Conservation (phyloP, 2,329 filamentous ascomycete genomes). For the Huntiella savannae region DNA sequence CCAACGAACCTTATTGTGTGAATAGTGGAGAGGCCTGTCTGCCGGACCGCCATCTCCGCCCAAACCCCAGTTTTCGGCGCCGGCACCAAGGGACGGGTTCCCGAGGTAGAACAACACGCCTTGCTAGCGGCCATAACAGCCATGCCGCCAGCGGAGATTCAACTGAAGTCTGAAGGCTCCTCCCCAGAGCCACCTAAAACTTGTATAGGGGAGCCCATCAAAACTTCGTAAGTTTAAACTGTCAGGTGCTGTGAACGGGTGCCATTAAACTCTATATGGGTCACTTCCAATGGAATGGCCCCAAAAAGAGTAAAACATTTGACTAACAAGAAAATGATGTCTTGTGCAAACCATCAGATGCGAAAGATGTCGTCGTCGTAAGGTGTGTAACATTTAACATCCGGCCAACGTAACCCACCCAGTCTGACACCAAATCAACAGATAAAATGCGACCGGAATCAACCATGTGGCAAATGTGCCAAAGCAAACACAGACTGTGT, state of each 20-base stretch:
- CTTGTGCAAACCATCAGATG: conserved; percentile 17
- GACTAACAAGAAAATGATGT: background rate
- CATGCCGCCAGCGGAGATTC: background rate
- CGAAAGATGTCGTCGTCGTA: conserved; percentile 25
- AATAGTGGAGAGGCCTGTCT: too few relatives aligned
- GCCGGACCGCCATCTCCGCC: too few relatives aligned
- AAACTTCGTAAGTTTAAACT: conserved; percentile 19
- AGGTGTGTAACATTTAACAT: conserved; percentile 16
- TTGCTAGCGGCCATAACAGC: too few relatives aligned
- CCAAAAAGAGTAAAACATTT: background rate
- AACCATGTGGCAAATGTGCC: conserved; percentile 30
- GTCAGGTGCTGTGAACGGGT: background rate
- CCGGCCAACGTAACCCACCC: background rate
- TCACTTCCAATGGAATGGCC: background rate
- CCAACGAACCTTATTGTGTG: too few relatives aligned
- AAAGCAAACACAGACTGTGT: conserved; percentile 23
- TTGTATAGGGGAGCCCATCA: conserved; percentile 19
- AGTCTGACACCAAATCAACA: background rate
- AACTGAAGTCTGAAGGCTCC: background rate
- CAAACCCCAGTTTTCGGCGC: too few relatives aligned
- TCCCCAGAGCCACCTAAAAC: conserved; percentile 12
- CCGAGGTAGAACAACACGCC: too few relatives aligned
- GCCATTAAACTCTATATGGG: too few relatives aligned
- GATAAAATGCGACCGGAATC: conserved; percentile 33
- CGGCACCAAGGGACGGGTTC: too few relatives aligned